Evolutionary conservation across 805 yeast genomes (phyloP), one percentile per base, ranked within the genome.

Genomic region (Monosporozyma servazzii): DNA sequence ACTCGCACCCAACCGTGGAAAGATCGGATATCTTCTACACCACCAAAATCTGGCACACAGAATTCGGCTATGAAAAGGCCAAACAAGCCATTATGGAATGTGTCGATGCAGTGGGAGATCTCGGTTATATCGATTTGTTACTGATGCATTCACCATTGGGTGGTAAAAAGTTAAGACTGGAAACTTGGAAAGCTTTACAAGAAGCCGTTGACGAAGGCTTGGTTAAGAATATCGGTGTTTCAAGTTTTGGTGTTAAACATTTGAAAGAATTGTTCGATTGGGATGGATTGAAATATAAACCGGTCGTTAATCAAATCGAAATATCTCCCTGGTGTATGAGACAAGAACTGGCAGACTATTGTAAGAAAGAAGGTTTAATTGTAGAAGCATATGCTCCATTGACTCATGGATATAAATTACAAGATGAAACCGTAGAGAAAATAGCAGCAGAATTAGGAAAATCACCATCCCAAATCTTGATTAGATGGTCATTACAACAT

Each of bases 321-420:
- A 75, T 87, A 48, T 86, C 88, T 53, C 96, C 93, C 20, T 86
- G 93, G 90, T 72, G 84, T 60, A 86, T 84, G 70, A 73, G 85
- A 58, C 69, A 74, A 50, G 81, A 82, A 48, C 72, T 88, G 52
- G 79, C 84, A 21, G 76, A 80, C 50, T 84, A 71, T 67, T 81
- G 86, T 63, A 71, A 73, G 31, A 61, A 72, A 15, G 67, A 82
- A 52, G 80, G 74, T 45, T 77, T 89, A 41, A 68, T 73, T 5
- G 78, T 84, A 10, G 88, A 86, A 64, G 90, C 95, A 0, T 89
- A 78, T 68, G 81, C 93, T 7, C 96, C 96, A 7, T 75, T 89
- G 58, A 77, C 82, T 2, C 81, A 79, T 55, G 88, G 91, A 8
- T 62, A 64, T 45, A 78, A 80, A 58, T 64, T 82, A 45, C 64